Percentiles rank a stretch among this genome's conserved stretches.
Conservation (phyloP, 352 stramenopile species). For the Elongisporangium anandrum region DNA sequence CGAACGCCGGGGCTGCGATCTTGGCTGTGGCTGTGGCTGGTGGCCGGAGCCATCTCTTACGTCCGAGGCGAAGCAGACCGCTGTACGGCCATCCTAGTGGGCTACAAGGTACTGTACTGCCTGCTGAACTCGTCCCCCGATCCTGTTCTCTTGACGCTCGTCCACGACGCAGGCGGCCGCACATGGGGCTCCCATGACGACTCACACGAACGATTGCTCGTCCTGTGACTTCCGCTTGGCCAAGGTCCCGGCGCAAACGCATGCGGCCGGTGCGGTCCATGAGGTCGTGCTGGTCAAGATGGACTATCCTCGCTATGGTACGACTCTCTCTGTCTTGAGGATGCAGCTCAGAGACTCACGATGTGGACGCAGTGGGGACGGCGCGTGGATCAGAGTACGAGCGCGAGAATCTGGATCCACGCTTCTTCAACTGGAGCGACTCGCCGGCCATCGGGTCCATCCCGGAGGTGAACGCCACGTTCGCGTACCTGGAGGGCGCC, state of each 20-base stretch:
- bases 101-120: constrained; percentile 37
- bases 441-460: constrained; percentile 64
- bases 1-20: not conserved
- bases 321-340: constrained; percentile 2
- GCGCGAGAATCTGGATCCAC: constrained; percentile 56
- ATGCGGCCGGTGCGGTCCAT: constrained; percentile 36
- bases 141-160: not conserved
- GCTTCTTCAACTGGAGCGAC: constrained; percentile 64
- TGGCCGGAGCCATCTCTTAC: not conserved
- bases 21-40: not conserved
- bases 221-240: constrained; percentile 80
- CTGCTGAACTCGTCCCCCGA: not conserved
- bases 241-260: constrained; percentile 62
- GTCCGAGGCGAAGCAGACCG: constrained; percentile 32
- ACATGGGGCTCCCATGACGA: constrained; percentile 69
- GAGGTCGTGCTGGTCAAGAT: constrained; percentile 52
- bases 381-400: constrained; percentile 60
- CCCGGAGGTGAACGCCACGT: constrained; percentile 56
- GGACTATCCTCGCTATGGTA: constrained; percentile 78
- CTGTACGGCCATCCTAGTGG: constrained; percentile 79
- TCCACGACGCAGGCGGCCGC: constrained; percentile 38
- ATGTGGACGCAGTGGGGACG: constrained; percentile 33
- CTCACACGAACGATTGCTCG: constrained; percentile 81
- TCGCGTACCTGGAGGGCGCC: constrained; percentile 72
- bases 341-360: constrained; percentile 5